Conservation (phyloP, 371 early-diverging fungal species). For the Zychaea mexicana region DNA sequence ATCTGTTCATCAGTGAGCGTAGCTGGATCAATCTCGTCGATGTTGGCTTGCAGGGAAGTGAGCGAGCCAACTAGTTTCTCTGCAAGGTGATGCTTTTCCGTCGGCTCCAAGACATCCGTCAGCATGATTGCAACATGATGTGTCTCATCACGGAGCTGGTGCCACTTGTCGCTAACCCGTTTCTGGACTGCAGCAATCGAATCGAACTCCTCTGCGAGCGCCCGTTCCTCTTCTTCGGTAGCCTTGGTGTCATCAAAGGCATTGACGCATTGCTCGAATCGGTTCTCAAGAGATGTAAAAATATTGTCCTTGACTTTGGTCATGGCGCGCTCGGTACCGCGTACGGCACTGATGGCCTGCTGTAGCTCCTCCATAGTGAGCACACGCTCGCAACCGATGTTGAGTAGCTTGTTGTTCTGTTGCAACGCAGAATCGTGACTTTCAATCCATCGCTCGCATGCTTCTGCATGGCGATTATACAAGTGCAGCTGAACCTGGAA, state of each 20-base stretch:
- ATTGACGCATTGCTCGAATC: conserved; percentile 19
- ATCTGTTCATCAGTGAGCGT: conserved; percentile 32
- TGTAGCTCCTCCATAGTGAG: conserved; percentile 27
- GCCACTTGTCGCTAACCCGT: conserved; percentile 25
- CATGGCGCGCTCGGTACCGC: conserved; percentile 29
- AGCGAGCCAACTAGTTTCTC: conserved; percentile 20
- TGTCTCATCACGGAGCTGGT: conserved; percentile 25
- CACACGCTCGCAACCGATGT: not conserved
- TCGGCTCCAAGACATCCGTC: conserved; percentile 27
- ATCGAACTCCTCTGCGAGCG: conserved; percentile 15
- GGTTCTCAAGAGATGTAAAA: conserved; percentile 11
- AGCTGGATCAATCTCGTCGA: conserved; percentile 18
- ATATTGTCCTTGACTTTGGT: conserved; percentile 11
- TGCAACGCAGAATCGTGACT: conserved; percentile 21
- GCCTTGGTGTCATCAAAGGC: conserved; percentile 13
- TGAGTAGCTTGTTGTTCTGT: conserved; percentile 19
- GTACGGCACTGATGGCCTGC: conserved; percentile 38
- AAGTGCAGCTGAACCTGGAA: conserved; percentile 31
- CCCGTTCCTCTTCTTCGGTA: conserved; percentile 5
- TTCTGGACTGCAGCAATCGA: conserved; percentile 2
- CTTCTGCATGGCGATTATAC: conserved; percentile 29
- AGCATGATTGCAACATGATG: conserved; percentile 19
- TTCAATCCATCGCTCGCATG: conserved; percentile 36
- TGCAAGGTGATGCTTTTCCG: conserved; percentile 30
- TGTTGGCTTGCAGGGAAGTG: conserved; percentile 17